phyloP scores from a whole-genome alignment of 2,329 filamentous ascomycete genomes.

The Chrysosporium queenslandicum region DNA sequence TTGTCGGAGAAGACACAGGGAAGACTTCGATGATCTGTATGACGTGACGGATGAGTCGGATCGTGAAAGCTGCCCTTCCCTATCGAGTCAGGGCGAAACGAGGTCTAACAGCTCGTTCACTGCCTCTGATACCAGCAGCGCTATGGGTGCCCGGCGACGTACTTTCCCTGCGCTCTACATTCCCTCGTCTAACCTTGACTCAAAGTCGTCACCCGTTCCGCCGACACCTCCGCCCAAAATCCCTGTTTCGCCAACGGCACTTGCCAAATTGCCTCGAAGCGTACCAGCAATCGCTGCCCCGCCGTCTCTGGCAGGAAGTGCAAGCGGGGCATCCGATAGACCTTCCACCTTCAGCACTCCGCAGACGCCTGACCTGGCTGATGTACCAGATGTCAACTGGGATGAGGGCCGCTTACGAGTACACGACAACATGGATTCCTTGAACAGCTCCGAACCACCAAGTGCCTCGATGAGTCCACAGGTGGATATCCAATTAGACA shows the following conservation, averaged over 20 bases:
- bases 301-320: slow-evolving; percentile 68
- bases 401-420: slow-evolving; percentile 31
- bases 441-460: slow-evolving; percentile 20
- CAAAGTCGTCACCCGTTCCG: slow-evolving; percentile 39
- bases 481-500: slow-evolving; percentile 33
- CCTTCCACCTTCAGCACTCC: slow-evolving; percentile 70
- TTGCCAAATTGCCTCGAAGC: slow-evolving; percentile 60
- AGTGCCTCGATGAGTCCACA: slow-evolving; percentile 23
- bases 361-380: slow-evolving; percentile 63
- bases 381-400: slow-evolving; percentile 54
- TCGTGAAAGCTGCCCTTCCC: slow-evolving; percentile 53
- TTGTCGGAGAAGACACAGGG: background rate
- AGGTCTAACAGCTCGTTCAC: slow-evolving; percentile 36
- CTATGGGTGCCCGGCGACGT: slow-evolving; percentile 35
- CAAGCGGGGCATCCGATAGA: slow-evolving; percentile 75
- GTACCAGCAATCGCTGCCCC: slow-evolving; percentile 68
- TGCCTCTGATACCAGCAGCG: slow-evolving; percentile 21
- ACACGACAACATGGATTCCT: slow-evolving; percentile 26
- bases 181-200: slow-evolving; percentile 41
- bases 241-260: slow-evolving; percentile 63
- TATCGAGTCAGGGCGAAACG: slow-evolving; percentile 34
- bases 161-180: slow-evolving; percentile 52
- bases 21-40: slow-evolving; percentile 76
- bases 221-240: slow-evolving; percentile 48
- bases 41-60: slow-evolving; percentile 57